Conservation (phyloP, 73 alveolate species). For the Tetrahymena borealis region DNA sequence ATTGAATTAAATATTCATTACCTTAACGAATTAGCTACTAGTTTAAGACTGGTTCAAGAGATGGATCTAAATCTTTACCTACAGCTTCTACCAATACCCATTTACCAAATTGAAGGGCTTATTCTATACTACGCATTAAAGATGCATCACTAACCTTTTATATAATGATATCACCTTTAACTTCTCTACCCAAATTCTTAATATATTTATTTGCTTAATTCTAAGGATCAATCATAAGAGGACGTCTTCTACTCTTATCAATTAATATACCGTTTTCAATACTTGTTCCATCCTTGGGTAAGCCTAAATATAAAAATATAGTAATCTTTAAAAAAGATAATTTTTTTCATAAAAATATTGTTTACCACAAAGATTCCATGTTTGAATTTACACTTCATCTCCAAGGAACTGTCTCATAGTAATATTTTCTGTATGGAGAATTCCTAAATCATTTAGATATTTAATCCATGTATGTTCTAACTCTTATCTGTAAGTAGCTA, state of each 20-base stretch:
- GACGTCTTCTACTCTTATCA: constrained; percentile 98
- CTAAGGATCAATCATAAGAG: constrained; percentile 99
- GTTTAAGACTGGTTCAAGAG: constrained; percentile 82
- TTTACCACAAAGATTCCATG: constrained; percentile 87
- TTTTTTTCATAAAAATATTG: background rate
- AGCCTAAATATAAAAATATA: constrained; percentile 43
- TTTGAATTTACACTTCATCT: constrained; percentile 85
- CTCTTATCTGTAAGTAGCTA: constrained; percentile 83
- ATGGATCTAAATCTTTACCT: constrained; percentile 80
- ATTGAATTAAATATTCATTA: constrained; percentile 66
- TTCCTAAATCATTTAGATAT: constrained; percentile 59
- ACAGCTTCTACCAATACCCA: constrained; percentile 90
- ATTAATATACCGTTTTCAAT: constrained; percentile 96
- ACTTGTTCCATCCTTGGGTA: constrained; percentile 94
- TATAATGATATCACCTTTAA: constrained; percentile 55
- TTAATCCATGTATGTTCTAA: constrained; percentile 93
- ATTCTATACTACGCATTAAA: constrained; percentile 51
- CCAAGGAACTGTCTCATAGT: constrained; percentile 91
- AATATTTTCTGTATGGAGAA: constrained; percentile 74
- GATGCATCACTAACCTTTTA: constrained; percentile 49
- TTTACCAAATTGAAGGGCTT: constrained; percentile 79
- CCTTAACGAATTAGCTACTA: constrained; percentile 71
- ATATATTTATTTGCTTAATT: constrained; percentile 96
- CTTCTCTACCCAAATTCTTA: constrained; percentile 97
- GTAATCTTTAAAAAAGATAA: background rate